These are phyloP conservation scores for Chalciporus piperatus DNA, from an alignment of 768 basidiomycete genomes.

Conservation along the genomic window DNA sequence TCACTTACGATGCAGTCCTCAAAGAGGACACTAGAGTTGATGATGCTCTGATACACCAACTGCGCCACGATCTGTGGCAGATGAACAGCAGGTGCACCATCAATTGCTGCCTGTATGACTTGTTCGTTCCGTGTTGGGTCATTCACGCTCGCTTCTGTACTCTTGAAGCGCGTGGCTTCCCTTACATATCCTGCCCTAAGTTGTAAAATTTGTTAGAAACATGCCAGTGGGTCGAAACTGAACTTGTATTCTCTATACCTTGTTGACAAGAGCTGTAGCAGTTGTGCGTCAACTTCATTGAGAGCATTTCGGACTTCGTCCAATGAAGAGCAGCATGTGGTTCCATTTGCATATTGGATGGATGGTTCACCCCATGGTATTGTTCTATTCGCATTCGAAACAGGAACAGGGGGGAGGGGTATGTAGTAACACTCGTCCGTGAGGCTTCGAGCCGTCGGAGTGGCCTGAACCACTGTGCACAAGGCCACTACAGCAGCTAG, in stretches of 20 bases:
- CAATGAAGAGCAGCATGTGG: conserved; percentile 26
- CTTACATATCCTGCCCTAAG: conserved; percentile 20
- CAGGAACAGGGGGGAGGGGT: conserved; percentile 11
- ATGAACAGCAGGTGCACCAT: conserved; percentile 14
- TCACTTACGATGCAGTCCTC: conserved; percentile 23
- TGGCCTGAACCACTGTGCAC: neutral
- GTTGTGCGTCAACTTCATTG: conserved; percentile 16
- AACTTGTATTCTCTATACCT: conserved; percentile 6
- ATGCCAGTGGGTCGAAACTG: neutral
- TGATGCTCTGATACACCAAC: conserved; percentile 15
- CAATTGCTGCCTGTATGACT: conserved; percentile 19
- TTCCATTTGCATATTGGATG: conserved; percentile 18
- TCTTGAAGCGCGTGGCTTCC: conserved; percentile 28
- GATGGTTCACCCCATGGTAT: conserved; percentile 23
- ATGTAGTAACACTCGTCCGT: conserved; percentile 17
- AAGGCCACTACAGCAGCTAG: neutral
- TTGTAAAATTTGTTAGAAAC: neutral
- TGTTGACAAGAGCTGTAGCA: conserved; percentile 18
- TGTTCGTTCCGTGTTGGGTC: conserved; percentile 14
- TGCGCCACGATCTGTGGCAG: conserved; percentile 25
- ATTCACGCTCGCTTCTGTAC: conserved; percentile 9
- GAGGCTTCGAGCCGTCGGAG: neutral
- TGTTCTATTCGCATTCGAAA: conserved; percentile 16
- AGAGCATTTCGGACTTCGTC: conserved; percentile 16
- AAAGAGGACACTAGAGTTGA: conserved; percentile 23